Percentiles rank a stretch among this genome's conserved stretches.
Conservation (phyloP, 225 moss, liverwort and hornwort species). For the Anthoceros angustus region DNA sequence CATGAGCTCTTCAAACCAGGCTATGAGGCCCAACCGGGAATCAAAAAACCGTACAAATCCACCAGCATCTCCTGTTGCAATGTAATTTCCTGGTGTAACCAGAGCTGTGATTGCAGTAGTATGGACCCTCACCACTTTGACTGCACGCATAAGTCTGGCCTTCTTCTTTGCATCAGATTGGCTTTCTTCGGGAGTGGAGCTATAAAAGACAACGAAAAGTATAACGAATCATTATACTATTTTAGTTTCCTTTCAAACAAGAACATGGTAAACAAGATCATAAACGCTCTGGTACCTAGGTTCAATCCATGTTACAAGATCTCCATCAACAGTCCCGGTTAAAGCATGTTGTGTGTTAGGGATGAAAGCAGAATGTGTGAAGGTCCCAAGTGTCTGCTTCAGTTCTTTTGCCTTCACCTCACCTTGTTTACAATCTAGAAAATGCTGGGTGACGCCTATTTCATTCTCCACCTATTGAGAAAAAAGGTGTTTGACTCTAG, state of each 20-base stretch:
- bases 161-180: neutral
- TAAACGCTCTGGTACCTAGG: conserved; percentile 14
- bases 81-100: conserved; percentile 18
- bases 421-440: conserved; percentile 27
- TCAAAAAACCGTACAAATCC: conserved; percentile 42
- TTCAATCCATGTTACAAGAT: conserved; percentile 39
- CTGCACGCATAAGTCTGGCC: conserved; percentile 30
- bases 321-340: conserved; percentile 39
- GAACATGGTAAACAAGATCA: neutral
- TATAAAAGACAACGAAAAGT: too few relatives aligned
- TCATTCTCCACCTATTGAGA: conserved; percentile 7
- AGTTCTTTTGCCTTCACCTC: conserved; percentile 25
- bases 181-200: neutral
- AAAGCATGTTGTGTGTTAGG: conserved; percentile 27
- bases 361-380: conserved; percentile 35
- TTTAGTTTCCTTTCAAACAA: neutral
- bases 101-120: conserved; percentile 29
- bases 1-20: conserved; percentile 43
- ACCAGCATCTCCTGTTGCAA: conserved; percentile 29
- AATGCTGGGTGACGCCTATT: conserved; percentile 8
- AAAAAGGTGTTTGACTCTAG: neutral
- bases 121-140: conserved; percentile 34
- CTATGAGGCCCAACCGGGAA: conserved; percentile 34
- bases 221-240: too few relatives aligned
- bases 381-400: conserved; percentile 28